A percentile compares a stretch with the other conserved stretches of the same genome.
These are phyloP conservation scores for Calonectria honghensis DNA, from an alignment of 2,329 filamentous ascomycete genomes.

Conservation along the genomic window DNA sequence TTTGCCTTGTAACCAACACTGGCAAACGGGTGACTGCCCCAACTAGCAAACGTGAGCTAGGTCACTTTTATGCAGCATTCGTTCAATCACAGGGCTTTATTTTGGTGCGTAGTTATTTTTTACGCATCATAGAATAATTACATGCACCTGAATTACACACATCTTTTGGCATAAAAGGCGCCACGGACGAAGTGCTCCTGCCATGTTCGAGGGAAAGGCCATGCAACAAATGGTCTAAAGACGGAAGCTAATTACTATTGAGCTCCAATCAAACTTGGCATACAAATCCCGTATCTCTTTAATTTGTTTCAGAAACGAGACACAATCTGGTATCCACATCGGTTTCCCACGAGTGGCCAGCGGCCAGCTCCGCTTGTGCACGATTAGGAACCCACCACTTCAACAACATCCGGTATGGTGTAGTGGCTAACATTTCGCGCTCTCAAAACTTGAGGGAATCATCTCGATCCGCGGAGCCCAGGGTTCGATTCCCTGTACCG, in stretches of 20 bases:
- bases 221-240: background rate
- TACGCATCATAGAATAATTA: background rate
- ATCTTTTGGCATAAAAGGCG: too few relatives aligned
- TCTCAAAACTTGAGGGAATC: conserved; percentile 46
- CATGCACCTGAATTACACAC: background rate
- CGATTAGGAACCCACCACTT: background rate
- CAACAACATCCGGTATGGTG: conserved; percentile 52
- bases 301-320: too few relatives aligned
- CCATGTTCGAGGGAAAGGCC: background rate
- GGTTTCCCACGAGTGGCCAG: background rate
- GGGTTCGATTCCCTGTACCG: conserved; percentile 55
- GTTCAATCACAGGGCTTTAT: too few relatives aligned
- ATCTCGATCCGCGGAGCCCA: conserved; percentile 50
- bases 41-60: background rate
- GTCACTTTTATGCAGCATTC: background rate
- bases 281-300: background rate
- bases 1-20: conserved; percentile 2
- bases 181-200: background rate
- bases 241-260: background rate
- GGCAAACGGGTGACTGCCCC: conserved; percentile 5
- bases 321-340: too few relatives aligned
- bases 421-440: conserved; percentile 55
- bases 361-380: background rate
- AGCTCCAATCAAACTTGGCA: background rate
- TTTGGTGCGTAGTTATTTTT: background rate